Conservation (phyloP, 305 asterid genomes). For the Solanum hybrid region DNA sequence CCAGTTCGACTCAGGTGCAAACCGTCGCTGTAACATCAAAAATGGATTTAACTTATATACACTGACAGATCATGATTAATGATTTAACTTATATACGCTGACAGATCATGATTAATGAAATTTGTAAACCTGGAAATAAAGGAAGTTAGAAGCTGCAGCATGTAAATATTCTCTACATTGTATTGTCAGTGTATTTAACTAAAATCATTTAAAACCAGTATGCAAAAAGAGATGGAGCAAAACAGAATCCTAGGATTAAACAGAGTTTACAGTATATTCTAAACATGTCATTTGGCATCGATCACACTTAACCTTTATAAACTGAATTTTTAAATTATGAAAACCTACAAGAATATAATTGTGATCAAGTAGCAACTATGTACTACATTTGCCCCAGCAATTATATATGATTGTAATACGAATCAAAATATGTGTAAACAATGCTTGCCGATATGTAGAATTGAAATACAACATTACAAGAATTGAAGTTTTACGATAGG, state of each 20-base stretch:
- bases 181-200: not conserved
- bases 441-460: not conserved
- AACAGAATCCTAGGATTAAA: not conserved
- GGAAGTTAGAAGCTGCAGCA: not conserved
- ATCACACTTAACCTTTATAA: not conserved
- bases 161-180: not conserved
- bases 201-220: not conserved
- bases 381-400: not conserved
- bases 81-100: not conserved
- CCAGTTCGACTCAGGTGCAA: slow-evolving; percentile 59
- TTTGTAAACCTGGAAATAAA: not conserved
- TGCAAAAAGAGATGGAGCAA: not conserved
- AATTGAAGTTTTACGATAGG: not conserved
- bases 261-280: not conserved
- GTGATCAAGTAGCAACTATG: not conserved
- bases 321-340: not conserved
- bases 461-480: not conserved
- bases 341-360: not conserved
- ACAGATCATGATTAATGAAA: not conserved
- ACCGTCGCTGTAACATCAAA: slow-evolving; percentile 51
- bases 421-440: not conserved
- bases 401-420: not conserved
- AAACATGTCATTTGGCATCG: not conserved
- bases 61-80: too few species aligned
- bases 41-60: not conserved